These are phyloP conservation scores for Eucalyptus marginata DNA, from an alignment of 345 rosid genomes.

Conservation along the genomic window DNA sequence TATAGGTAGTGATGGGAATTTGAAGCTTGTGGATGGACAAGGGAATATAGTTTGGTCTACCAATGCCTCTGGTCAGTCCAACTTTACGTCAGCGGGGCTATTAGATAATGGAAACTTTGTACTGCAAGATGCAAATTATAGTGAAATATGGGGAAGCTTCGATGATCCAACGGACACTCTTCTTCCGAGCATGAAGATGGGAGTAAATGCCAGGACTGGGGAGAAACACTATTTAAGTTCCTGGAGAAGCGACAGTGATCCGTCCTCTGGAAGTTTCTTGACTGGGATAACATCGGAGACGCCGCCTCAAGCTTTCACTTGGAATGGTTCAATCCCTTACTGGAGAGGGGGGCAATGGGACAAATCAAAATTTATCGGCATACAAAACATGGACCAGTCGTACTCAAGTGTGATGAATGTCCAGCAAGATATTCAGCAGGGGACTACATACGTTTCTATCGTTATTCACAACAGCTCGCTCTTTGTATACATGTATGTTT, in stretches of 20 bases:
- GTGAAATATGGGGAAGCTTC: constrained; percentile 17
- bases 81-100: neutral
- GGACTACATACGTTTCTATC: neutral
- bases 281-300: neutral
- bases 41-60: constrained; percentile 7
- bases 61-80: neutral
- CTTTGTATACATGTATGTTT: neutral
- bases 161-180: constrained; percentile 20
- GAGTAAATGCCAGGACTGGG: constrained; percentile 1
- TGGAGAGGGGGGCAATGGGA: constrained; percentile 1
- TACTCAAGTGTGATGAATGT: neutral
- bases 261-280: constrained; percentile 6
- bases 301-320: constrained; percentile 9
- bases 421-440: neutral
- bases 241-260: constrained; percentile 19
- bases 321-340: neutral
- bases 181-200: constrained; percentile 21
- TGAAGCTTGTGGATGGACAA: constrained; percentile 4
- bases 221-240: constrained; percentile 1
- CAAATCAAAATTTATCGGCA: neutral
- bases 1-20: constrained; percentile 1
- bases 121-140: neutral
- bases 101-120: constrained; percentile 21
- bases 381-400: neutral
- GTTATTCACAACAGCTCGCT: no score